phyloP scores from a whole-genome alignment of 2,329 filamentous ascomycete species.

The Sphaerulina musiva region DNA sequence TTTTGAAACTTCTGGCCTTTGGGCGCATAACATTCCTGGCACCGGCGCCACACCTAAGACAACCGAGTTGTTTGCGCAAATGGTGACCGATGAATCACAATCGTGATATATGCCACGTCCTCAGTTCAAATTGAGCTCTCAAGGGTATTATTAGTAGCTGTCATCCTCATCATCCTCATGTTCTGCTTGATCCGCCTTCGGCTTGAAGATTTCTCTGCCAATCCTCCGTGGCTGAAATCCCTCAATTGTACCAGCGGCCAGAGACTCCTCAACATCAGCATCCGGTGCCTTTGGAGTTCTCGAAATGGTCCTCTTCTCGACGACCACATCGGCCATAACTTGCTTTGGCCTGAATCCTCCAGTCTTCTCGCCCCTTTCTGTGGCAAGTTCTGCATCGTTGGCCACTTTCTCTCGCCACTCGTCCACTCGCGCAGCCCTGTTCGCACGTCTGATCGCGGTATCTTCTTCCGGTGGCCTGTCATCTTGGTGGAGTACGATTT shows the following conservation, averaged over 20 bases:
- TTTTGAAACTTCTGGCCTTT: no score
- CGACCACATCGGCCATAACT: slow-evolving; percentile 30
- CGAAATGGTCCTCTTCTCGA: slow-evolving; percentile 29
- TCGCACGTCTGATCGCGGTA: slow-evolving; percentile 25
- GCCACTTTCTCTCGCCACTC: slow-evolving; percentile 28
- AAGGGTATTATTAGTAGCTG: no score
- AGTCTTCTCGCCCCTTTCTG: slow-evolving; percentile 40
- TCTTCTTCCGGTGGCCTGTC: slow-evolving; percentile 18
- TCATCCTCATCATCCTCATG: slow-evolving; percentile 12
- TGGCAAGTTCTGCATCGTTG: slow-evolving; percentile 36
- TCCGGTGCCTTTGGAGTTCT: slow-evolving; percentile 11
- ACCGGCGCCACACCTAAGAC: no score
- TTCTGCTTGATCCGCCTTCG: slow-evolving; percentile 1
- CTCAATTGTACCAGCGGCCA: slow-evolving; percentile 23
- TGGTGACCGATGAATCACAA: no score
- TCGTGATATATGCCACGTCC: no score
- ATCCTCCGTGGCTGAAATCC: slow-evolving; percentile 27
- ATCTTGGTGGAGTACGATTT: slow-evolving; percentile 38
- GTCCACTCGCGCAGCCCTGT: slow-evolving; percentile 28
- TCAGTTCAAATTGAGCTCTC: no score
- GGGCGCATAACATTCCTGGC: no score
- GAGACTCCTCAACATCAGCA: slow-evolving; percentile 4
- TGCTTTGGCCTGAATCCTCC: slow-evolving; percentile 28
- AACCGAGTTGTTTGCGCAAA: no score
- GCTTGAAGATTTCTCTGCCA: slow-evolving; percentile 6